phyloP scores from a whole-genome alignment of 106 monocot species.

The Dactylorhiza incarnata region DNA sequence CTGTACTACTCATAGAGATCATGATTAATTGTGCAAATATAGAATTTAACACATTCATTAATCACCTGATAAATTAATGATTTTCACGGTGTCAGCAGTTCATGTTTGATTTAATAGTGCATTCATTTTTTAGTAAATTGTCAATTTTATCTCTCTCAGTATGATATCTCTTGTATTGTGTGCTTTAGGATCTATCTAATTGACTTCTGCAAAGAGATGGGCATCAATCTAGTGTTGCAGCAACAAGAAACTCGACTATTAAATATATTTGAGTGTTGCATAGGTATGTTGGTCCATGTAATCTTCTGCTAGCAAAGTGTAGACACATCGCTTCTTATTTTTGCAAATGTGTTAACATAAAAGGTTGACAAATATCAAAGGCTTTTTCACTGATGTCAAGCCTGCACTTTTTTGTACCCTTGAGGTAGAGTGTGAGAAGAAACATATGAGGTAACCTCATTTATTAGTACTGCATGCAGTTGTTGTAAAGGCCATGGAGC shows the following conservation, averaged over 20 bases:
- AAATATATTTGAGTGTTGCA: constrained; percentile 89
- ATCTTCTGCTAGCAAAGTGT: background rate
- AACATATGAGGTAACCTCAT: constrained; percentile 74
- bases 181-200: constrained; percentile 84
- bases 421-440: constrained; percentile 91
- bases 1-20: no score
- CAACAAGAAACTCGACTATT: constrained; percentile 90
- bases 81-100: no score
- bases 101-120: no score
- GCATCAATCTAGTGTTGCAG: constrained; percentile 88
- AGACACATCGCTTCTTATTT: background rate
- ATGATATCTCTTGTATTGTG: no score
- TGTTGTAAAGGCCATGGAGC: background rate
- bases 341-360: background rate
- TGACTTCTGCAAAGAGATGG: constrained; percentile 98
- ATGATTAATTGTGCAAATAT: no score
- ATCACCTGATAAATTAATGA: no score
- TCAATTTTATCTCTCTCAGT: no score
- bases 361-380: constrained; percentile 71
- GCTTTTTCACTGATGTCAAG: constrained; percentile 88
- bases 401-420: constrained; percentile 94
- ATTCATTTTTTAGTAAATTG: no score
- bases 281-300: constrained; percentile 96
- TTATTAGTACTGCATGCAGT: background rate
- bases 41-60: no score